These are phyloP conservation scores for Leccinum broughii DNA, from an alignment of 768 basidiomycete genomes.

Conservation along the genomic window DNA sequence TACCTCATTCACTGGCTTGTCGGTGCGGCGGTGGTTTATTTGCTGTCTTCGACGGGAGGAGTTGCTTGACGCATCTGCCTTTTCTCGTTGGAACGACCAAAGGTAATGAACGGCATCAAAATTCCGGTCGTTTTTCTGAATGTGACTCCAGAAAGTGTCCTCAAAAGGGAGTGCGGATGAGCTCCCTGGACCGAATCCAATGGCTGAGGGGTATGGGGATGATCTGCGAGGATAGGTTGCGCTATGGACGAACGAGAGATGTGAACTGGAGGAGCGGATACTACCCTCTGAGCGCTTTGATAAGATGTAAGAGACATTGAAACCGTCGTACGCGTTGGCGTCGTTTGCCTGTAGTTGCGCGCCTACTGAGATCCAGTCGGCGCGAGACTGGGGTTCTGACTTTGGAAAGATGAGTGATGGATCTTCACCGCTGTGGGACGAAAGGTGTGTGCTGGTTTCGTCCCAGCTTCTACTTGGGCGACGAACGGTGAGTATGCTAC, in stretches of 20 bases:
- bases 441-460: slow-evolving; percentile 35
- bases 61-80: slow-evolving; percentile 35
- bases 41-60: slow-evolving; percentile 28
- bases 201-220: slow-evolving; percentile 29
- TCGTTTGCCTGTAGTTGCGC: slow-evolving; percentile 36
- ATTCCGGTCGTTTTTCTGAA: slow-evolving; percentile 41
- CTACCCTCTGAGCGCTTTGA: slow-evolving; percentile 34
- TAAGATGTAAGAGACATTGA: slow-evolving; percentile 49
- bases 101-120: slow-evolving; percentile 45
- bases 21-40: slow-evolving; percentile 12
- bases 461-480: slow-evolving; percentile 63
- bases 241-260: slow-evolving; percentile 20
- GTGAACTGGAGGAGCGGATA: slow-evolving; percentile 33
- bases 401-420: slow-evolving; percentile 41
- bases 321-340: slow-evolving; percentile 32
- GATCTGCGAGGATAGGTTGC: slow-evolving; percentile 10
- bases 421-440: slow-evolving; percentile 23
- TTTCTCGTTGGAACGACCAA: slow-evolving; percentile 65
- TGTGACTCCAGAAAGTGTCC: slow-evolving; percentile 40
- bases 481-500: slow-evolving; percentile 57
- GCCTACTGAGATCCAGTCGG: slow-evolving; percentile 57
- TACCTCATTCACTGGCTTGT: slow-evolving; percentile 21
- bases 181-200: slow-evolving; percentile 31
- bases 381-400: slow-evolving; percentile 41
- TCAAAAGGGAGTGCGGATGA: slow-evolving; percentile 37